A percentile compares a stretch with the other conserved stretches of the same genome.
These are phyloP conservation scores for Brassica carinata DNA, from an alignment of 345 rosid genomes.

Conservation along the genomic window DNA sequence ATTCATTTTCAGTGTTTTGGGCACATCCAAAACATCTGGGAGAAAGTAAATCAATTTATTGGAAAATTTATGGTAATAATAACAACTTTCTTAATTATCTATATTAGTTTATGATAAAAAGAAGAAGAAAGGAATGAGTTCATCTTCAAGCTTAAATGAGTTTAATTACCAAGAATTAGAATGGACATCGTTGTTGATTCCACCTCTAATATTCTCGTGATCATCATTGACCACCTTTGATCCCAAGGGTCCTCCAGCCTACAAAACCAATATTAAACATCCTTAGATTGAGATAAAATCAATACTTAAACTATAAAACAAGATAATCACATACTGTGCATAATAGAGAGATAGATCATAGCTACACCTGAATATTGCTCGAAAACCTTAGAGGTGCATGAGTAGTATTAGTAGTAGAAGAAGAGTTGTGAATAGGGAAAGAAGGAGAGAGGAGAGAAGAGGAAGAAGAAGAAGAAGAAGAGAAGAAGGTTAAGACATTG, in stretches of 20 bases:
- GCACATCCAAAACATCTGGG: neutral
- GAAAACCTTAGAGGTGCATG: constrained; percentile 50
- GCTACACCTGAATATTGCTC: constrained; percentile 47
- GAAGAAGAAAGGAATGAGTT: neutral
- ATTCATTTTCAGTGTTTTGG: neutral
- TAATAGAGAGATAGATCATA: constrained; percentile 15
- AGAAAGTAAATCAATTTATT: neutral
- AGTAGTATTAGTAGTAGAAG: constrained; percentile 28
- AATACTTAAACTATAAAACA: neutral
- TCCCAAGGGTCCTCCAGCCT: constrained; percentile 40
- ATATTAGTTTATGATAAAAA: neutral
- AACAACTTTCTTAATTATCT: neutral
- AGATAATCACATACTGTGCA: neutral
- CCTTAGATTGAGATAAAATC: neutral
- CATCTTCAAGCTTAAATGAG: constrained; percentile 1
- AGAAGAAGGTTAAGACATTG: constrained; percentile 68
- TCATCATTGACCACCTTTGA: constrained; percentile 38
- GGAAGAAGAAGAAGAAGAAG: constrained; percentile 47
- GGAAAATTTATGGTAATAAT: neutral
- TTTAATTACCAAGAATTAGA: constrained; percentile 40
- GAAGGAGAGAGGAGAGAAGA: constrained; percentile 44
- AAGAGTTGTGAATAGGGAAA: constrained; percentile 42
- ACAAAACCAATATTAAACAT: neutral
- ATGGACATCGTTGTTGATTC: constrained; percentile 32
- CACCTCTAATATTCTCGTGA: constrained; percentile 28